Evolutionary conservation across 2,329 filamentous ascomycete genomes (phyloP), one percentile per base, ranked within the genome.

Genomic region (Aspergillus pseudoterreus): DNA sequence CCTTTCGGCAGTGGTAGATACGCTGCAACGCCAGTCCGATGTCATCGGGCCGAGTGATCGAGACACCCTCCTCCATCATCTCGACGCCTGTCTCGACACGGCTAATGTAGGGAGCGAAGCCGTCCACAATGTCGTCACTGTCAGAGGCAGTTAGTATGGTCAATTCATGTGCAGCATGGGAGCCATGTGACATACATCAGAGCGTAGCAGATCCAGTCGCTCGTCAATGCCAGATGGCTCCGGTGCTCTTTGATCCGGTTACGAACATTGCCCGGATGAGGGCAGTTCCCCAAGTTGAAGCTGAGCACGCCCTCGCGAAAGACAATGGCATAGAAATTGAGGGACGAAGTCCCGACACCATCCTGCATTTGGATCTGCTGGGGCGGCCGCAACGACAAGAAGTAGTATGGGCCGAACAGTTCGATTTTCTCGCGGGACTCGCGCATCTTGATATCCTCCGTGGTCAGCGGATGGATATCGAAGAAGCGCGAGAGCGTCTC

Each of bases 181-280:
- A 19, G 17, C 0, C 9, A 2, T 42, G n/a, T 14, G 47, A 73
- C 84, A 76, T 78, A 90, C 86, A 96, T 96, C 58, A 97, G 78
- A 36, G 92, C 92, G 68, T 97, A 97, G 75, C 92, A 96, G 61
- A 96, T 92, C 91, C 92, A 97, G 74, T 97, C 92, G 61, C 90
- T 90, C 65, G 89, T 95, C 43, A 96, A 78, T 55, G 90, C 85
- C 63, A 96, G 85, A 65, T 95, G 96, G 64, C 96, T 92, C 66
- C 94, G 90, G 47, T 96, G 78, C 58, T 89, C 86, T 14, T 88
- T 85, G 63, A 97, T 96, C 65, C 92, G 85, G 75, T 87, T 90
- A 58, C 91, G 85, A n/a, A 96, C 92, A 56, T 92, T 88, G 27
- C 84, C 82, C 8, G 90, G 88, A 68, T 96, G 92, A 2, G 84